These are phyloP conservation scores for Candida oleophila DNA, from an alignment of 805 yeast species.

Conservation along the genomic window DNA sequence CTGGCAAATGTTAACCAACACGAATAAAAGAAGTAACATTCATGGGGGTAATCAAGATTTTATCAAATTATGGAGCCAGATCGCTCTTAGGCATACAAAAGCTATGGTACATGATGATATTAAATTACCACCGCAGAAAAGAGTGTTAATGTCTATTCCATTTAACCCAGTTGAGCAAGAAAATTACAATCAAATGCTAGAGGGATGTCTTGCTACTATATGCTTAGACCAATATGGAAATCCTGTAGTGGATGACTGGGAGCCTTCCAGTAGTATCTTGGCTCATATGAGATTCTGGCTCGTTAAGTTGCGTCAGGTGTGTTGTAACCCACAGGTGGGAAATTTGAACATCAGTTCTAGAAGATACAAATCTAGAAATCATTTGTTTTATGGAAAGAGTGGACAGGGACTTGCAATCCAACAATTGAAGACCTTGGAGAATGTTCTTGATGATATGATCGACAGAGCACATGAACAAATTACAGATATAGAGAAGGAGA, in stretches of 20 bases:
- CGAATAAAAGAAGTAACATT: conserved; percentile 1
- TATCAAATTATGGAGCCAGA: conserved; percentile 45
- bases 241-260: conserved; percentile 50
- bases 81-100: conserved; percentile 80
- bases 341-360: conserved; percentile 22
- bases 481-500: conserved; percentile 46
- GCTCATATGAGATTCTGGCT: conserved; percentile 68
- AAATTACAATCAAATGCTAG: conserved; percentile 65
- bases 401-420: conserved; percentile 19
- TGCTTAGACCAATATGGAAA: conserved; percentile 53
- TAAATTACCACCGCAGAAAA: conserved; percentile 71
- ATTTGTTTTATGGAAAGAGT: conserved; percentile 10
- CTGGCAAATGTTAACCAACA: conserved; percentile 36
- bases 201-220: conserved; percentile 57
- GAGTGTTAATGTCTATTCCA: conserved; percentile 68
- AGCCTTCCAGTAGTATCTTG: conserved; percentile 41
- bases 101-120: conserved; percentile 78
- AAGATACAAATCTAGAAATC: conserved; percentile 20
- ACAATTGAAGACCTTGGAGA: conserved; percentile 51
- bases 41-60: conserved; percentile 28
- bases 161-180: conserved; percentile 84
- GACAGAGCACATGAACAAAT: conserved; percentile 53
- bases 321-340: conserved; percentile 73
- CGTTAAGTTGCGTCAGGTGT: conserved; percentile 65
- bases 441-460: conserved; percentile 65